Conservation (phyloP, 2,329 filamentous ascomycete genomes). For the Cercospora sp. region DNA sequence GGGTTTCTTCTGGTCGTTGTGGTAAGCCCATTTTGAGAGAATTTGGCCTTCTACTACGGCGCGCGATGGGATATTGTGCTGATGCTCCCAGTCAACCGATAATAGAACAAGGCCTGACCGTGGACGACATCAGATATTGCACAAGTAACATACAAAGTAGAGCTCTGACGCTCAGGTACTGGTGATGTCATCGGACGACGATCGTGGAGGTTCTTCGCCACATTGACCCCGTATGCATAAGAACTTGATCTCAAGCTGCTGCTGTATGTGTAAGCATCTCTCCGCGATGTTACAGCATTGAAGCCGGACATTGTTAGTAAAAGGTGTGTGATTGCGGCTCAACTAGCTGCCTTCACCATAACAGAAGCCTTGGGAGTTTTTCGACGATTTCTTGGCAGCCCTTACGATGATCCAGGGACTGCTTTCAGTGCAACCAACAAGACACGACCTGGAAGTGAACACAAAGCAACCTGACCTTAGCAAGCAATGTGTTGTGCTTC, state of each 20-base stretch:
- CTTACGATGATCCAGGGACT: neutral
- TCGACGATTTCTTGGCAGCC: neutral
- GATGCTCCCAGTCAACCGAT: neutral
- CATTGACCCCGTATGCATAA: neutral
- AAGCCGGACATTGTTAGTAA: neutral
- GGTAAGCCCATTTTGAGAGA: conserved; percentile 20
- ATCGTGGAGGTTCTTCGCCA: neutral
- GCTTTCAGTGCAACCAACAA: neutral
- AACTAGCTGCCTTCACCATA: neutral
- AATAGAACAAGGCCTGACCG: neutral
- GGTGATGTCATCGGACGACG: neutral
- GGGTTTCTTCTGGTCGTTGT: conserved; percentile 12
- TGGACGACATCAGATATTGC: neutral
- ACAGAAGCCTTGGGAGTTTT: neutral
- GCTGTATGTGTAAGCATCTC: neutral
- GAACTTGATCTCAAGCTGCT: neutral
- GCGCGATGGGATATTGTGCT: neutral
- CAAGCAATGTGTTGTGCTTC: too few species aligned
- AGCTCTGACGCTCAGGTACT: neutral
- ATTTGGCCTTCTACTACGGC: neutral
- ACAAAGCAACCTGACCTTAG: neutral
- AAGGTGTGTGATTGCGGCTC: neutral
- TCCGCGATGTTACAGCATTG: neutral
- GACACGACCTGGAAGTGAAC: neutral
- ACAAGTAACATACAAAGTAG: neutral